A percentile compares a stretch with the other conserved stretches of the same genome.
These are phyloP conservation scores for Tuctoria greenei DNA, from an alignment of 176 grass and related monocot species.

Conservation along the genomic window DNA sequence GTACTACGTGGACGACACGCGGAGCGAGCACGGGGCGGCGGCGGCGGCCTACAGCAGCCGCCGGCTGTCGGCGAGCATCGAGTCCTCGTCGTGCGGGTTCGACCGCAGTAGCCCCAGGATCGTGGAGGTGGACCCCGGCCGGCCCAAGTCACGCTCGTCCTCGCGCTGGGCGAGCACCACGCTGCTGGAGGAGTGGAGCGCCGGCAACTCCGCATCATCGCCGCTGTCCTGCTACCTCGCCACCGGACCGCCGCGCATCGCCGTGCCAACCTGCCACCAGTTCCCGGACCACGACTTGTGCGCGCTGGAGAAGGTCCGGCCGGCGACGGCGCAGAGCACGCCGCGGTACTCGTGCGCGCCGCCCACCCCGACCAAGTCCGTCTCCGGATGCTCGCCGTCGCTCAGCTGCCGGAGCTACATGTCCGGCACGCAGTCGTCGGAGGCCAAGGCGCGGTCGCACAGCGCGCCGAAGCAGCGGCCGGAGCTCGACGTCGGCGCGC, in stretches of 20 bases:
- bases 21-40: slow-evolving; percentile 62
- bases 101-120: slow-evolving; percentile 92
- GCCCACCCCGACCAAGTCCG: slow-evolving; percentile 71
- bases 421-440: slow-evolving; percentile 88
- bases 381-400: slow-evolving; percentile 31
- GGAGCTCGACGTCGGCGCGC: slow-evolving; percentile 9
- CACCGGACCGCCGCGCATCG: slow-evolving; percentile 46
- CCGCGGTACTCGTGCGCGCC: slow-evolving; percentile 65
- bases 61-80: slow-evolving; percentile 67
- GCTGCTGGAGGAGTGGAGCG: slow-evolving; percentile 40
- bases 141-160: slow-evolving; percentile 46
- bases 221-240: slow-evolving; percentile 31
- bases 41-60: slow-evolving; percentile 57
- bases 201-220: slow-evolving; percentile 37
- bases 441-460: slow-evolving; percentile 87
- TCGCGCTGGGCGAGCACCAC: slow-evolving; percentile 58
- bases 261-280: slow-evolving; percentile 35
- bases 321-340: slow-evolving; percentile 84
- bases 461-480: slow-evolving; percentile 92
- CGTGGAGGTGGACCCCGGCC: slow-evolving; percentile 81
- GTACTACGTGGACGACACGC: slow-evolving; percentile 47
- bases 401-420: slow-evolving; percentile 70
- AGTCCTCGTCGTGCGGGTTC: slow-evolving; percentile 64
- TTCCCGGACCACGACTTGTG: slow-evolving; percentile 62
- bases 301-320: slow-evolving; percentile 59